These are phyloP conservation scores for Discostella stelligera DNA, from an alignment of 352 stramenopile species.

Conservation along the genomic window DNA sequence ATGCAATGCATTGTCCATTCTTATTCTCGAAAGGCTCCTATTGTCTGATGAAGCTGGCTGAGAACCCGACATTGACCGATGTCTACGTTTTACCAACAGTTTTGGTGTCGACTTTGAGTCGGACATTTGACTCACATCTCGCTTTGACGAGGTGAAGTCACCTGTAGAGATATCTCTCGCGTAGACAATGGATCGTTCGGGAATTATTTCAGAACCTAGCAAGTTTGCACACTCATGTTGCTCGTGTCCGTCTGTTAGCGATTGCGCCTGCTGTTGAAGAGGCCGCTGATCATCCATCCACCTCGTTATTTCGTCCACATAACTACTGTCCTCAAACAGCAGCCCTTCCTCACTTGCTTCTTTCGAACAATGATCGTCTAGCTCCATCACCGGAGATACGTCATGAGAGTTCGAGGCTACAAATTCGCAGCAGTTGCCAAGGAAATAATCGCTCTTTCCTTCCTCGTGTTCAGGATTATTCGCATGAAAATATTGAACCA, in stretches of 20 bases:
- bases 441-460: conserved; percentile 2
- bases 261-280: conserved; percentile 8
- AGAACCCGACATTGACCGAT: conserved; percentile 2
- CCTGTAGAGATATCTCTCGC: not conserved
- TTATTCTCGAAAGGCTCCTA: conserved; percentile 20
- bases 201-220: conserved; percentile 2
- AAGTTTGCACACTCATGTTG: not conserved
- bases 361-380: conserved; percentile 5
- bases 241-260: not conserved
- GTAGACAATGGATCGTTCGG: not conserved
- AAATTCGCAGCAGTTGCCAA: not conserved
- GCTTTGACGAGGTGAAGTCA: conserved; percentile 6
- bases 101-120: conserved; percentile 16
- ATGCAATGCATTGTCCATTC: conserved; percentile 41
- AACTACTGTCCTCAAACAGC: conserved; percentile 19
- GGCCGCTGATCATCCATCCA: conserved; percentile 14
- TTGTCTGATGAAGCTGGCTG: conserved; percentile 5
- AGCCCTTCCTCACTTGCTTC: conserved; percentile 15
- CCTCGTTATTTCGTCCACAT: conserved; percentile 17
- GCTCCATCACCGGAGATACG: not conserved
- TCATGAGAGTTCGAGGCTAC: conserved; percentile 4
- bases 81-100: conserved; percentile 17
- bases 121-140: conserved; percentile 24
- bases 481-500: conserved; percentile 9
- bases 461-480: conserved; percentile 3